phyloP scores from a whole-genome alignment of 192 early-diverging fungal species.

The Diversispora epigaea region DNA sequence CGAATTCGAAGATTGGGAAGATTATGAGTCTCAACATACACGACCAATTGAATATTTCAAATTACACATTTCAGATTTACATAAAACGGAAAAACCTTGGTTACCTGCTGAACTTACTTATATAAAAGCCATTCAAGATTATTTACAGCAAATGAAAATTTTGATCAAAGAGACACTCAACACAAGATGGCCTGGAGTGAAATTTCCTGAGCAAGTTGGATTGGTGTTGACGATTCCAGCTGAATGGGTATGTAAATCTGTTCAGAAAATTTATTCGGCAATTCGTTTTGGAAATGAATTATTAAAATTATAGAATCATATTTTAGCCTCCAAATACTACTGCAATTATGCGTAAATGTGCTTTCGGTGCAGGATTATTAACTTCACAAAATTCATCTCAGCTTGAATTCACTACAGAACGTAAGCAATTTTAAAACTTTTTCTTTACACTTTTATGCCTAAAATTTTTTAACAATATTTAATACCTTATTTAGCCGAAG shows the following conservation, averaged over 20 bases:
- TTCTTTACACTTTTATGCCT: neutral
- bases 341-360: constrained; percentile 12
- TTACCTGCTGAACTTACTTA: neutral
- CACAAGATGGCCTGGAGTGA: neutral
- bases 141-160: constrained; percentile 7
- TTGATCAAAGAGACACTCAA: neutral
- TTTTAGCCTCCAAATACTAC: constrained; percentile 12
- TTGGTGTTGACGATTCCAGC: constrained; percentile 3
- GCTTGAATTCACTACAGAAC: constrained; percentile 20
- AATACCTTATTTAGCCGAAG: neutral
- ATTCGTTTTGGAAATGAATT: neutral
- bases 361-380: neutral
- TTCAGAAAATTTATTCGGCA: neutral
- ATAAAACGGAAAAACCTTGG: constrained; percentile 4
- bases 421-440: neutral
- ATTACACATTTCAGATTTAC: constrained; percentile 22
- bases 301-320: neutral
- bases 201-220: constrained; percentile 13
- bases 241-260: neutral
- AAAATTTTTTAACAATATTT: neutral
- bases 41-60: constrained; percentile 24
- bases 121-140: constrained; percentile 18
- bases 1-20: neutral
- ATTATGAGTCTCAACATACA: neutral
- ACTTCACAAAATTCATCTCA: neutral